Base-by-base conservation (phyloP, 75 land plant genomes). In the Selaginella moellendorffii region DNA sequence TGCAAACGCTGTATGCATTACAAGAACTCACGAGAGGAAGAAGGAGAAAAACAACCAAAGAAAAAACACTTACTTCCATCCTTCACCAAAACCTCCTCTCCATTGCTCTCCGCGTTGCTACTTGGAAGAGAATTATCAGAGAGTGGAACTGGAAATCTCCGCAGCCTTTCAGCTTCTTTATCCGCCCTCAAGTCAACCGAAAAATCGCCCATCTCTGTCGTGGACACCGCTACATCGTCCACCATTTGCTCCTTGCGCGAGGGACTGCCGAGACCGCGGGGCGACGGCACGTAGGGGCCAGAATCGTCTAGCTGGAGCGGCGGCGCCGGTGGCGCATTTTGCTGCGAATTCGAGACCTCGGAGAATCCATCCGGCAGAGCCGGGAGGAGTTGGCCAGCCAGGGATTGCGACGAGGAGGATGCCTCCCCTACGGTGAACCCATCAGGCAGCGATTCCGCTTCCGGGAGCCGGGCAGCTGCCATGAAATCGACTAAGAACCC, bases 381-480 rank as follows among this genome's bases (percentile, higher is more conserved):
- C 46, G 46, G 46, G 46, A 36, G 46, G 10, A 36, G 5, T 36
- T 36, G 46, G 10, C 14, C 46, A 14, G n/a, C n/a, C 46, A 36
- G 46, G 46, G 46, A 36, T 5, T 36, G 46, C 46, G 14, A 36
- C 46, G 10, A 5, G 46, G 5, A 36, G 46, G 46, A 36, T 36
- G 46, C 5, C 5, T 36, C 46, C 14, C 46, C 46, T 36, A 5
- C 46, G 10, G 46, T 36, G 59, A 90, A 90, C 2, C 96, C 96
- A 69, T 84, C 96, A 24, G 96, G 96, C 51, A 90, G 65, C 27
- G 96, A 71, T 61, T 80, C 83, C 25, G 71, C 96, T 65, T 82
- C 81, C 20, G 96, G 96, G 27, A 87, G 83, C 29, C 79, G 81
- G 63, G 71, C 78, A 17, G 64, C 86, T 26, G n/a, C n/a, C n/a